Conservation (phyloP, 768 basidiomycete species). For the Termitomyces sp. region DNA sequence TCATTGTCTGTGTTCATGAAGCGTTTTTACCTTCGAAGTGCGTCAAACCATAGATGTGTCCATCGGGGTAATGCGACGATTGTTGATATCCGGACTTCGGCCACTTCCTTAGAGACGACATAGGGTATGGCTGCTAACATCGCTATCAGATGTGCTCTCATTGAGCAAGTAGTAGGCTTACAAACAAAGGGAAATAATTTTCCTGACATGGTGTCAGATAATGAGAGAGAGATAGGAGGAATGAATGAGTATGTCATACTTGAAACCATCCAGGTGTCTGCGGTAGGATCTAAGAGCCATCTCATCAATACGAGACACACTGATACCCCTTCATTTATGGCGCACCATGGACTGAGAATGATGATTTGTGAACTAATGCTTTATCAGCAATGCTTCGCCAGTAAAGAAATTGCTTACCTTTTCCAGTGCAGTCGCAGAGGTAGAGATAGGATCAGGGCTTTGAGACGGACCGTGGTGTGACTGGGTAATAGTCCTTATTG, state of each 20-base stretch:
- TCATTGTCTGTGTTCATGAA: too few species aligned
- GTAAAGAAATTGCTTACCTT: neutral
- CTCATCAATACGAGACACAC: neutral
- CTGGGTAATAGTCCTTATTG: neutral
- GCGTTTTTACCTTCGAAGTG: neutral
- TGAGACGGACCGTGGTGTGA: neutral
- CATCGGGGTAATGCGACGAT: neutral
- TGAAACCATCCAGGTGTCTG: neutral
- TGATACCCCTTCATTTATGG: neutral
- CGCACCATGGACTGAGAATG: neutral
- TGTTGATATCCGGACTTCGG: neutral
- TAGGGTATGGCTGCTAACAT: neutral
- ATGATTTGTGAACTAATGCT: neutral
- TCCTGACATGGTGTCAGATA: neutral
- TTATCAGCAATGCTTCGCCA: neutral
- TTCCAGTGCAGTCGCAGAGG: neutral
- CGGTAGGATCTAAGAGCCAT: neutral
- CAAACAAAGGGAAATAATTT: neutral
- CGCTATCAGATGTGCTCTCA: neutral
- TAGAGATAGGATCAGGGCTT: neutral
- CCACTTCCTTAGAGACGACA: neutral
- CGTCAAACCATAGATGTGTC: neutral
- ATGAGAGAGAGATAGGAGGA: neutral
- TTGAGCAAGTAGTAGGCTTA: neutral
- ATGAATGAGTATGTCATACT: neutral